Base-by-base conservation (phyloP, 768 basidiomycete genomes). In the Lentinula guzmanii region DNA sequence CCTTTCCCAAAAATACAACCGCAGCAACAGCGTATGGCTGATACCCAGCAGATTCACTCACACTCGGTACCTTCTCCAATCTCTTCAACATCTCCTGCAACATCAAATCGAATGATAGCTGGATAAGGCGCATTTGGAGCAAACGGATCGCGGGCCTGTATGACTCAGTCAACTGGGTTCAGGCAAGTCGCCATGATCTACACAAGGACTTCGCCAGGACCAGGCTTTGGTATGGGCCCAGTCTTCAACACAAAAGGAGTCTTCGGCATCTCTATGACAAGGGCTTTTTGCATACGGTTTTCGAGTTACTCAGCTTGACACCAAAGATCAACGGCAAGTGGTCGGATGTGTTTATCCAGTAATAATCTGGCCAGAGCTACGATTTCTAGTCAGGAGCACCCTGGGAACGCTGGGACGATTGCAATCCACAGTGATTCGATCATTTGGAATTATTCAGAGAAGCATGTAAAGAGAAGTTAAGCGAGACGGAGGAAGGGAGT, bases 41-140 rank as follows among this genome's bases (percentile, higher is more conserved):
- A 64, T 76, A 82, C 8, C 72, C 71, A 39, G 72, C 74, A 63
- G 66, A 62, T 33, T 76, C 18, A 16, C 79, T 66, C 70, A 82
- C 82, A 86, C 81, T 68, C 76, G 72, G 67, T 86, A 83, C 2
- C 83, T 60, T 79, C 77, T 2, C 84, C 85, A 50, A 86, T 72
- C 35, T 71, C 76, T 24, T 76, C 78, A 5, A 86, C 78, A 1
- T 77, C 75, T 4, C 85, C 85, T 43, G 84, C 79, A 37, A 75
- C 72, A 56, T 86, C 84, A 8, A 68, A 71, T 1, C 85, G 85
- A 0, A 80, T 61, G 1, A 85, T 69, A 4, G 75, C 75, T 11
- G 81, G 84, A 63, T 71, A 84, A 16, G 73, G 64, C 24, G 74
- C 71, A 43, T 78, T 67, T 58, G 75, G 74, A 31, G 71, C 65